Evolutionary conservation across 306 rosid species (phyloP), one percentile per base, ranked within the genome.

Genomic region (Cyclanthera cordifolia): DNA sequence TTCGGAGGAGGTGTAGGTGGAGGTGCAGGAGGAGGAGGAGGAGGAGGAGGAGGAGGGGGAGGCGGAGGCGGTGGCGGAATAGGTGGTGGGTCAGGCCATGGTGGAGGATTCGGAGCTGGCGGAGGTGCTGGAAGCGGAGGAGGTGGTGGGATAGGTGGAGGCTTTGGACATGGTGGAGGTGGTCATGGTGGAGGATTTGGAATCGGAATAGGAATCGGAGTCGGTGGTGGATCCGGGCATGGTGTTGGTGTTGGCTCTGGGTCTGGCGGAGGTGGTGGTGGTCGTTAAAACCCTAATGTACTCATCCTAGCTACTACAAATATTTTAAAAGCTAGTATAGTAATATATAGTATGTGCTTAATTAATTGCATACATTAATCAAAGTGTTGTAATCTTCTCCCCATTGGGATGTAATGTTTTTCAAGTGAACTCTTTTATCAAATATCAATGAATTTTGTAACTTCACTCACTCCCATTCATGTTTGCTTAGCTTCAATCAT

Each of bases 131-230:
- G n/a, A n/a, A n/a, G n/a, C n/a, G n/a, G n/a, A n/a, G n/a, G n/a
- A 41, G 32, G 72, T 3, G 88, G 86, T 2, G 80, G 49, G 0
- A 87, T 85, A 0, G 87, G 74, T 0, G 89, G 49, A 3, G 49
- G 73, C 3, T 20, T 43, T 0, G 78, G 82, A 4, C 55, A 46
- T 15, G 77, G 77, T 2, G 45, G n/a, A 1, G 85, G 86, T 0
- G 87, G 82, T 1, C 60, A 60, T 2, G 84, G 83, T 2, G 73
- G 34, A 4, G 81, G 82, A 1, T 69, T 48, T 1, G 90, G 89
- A 0, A 73, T 78, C 28, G 91, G 90, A 8, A 73, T 76, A 15
- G 90, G 90, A 0, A 74, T 87, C 1, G 83, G 91, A 9, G 56
- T 51, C 0, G 84, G 87, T 17, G 56, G 20, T 2, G 83, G 80